These are phyloP conservation scores for Paramyrothecium sp. DNA, from an alignment of 2,329 filamentous ascomycete genomes.

Conservation along the genomic window DNA sequence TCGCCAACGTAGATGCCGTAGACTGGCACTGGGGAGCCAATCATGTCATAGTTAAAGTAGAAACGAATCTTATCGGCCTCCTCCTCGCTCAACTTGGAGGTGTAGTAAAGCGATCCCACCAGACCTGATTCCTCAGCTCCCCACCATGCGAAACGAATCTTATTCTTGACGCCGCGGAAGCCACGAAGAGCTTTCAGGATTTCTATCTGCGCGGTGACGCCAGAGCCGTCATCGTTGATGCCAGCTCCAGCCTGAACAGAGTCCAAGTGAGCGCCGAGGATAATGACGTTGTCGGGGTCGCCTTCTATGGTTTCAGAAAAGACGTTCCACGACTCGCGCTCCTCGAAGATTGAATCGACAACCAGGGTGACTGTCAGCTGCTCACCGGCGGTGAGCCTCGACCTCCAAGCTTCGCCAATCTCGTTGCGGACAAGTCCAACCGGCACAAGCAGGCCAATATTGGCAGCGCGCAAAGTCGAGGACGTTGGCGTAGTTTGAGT, in stretches of 20 bases:
- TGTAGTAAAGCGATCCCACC: conserved; percentile 41
- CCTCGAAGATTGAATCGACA: conserved; percentile 35
- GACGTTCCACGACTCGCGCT: conserved; percentile 37
- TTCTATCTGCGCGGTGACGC: conserved; percentile 34
- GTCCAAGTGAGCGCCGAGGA: conserved; percentile 41
- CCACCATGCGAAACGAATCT: conserved; percentile 43
- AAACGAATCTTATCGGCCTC: conserved; percentile 57
- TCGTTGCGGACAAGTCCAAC: conserved; percentile 33
- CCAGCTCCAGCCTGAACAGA: conserved; percentile 37
- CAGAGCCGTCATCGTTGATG: conserved; percentile 40
- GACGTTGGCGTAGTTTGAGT: conserved; percentile 49
- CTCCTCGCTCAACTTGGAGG: conserved; percentile 27
- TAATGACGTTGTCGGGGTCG: conserved; percentile 38
- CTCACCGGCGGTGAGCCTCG: conserved; percentile 29
- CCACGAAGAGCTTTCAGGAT: conserved; percentile 33
- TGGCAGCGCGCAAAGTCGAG: conserved; percentile 27
- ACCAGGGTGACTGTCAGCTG: conserved; percentile 29
- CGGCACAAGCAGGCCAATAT: conserved; percentile 31
- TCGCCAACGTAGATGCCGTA: conserved; percentile 37
- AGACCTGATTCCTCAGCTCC: conserved; percentile 43
- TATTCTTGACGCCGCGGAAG: conserved; percentile 38
- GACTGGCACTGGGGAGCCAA: conserved; percentile 42
- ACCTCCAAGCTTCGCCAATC: conserved; percentile 32
- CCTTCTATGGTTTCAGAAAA: conserved; percentile 41
- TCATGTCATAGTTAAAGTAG: conserved; percentile 74